phyloP scores from a whole-genome alignment of 169 alveolate species.

The Perkinsus olseni region DNA sequence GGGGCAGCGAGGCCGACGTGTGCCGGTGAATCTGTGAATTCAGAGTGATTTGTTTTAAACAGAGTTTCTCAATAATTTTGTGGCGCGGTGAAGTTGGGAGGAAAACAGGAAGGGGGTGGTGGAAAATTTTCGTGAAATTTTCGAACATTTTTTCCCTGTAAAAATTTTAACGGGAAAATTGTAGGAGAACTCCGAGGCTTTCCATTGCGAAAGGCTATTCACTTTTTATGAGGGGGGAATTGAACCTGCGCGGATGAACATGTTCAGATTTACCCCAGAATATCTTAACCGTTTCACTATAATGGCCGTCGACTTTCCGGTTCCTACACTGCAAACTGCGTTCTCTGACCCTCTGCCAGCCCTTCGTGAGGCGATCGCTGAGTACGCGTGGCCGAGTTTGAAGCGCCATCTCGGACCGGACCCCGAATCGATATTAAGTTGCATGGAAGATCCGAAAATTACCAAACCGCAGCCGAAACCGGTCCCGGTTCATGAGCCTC shows the following conservation, averaged over 20 bases:
- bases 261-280: not conserved
- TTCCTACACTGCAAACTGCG: not conserved
- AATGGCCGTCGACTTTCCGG: not conserved
- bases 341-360: not conserved
- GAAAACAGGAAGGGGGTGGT: too few relatives aligned
- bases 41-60: not conserved
- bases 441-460: not conserved
- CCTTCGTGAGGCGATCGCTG: not conserved
- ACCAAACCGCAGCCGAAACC: not conserved
- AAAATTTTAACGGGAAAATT: too few relatives aligned
- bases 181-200: too few relatives aligned
- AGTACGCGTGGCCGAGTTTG: not conserved
- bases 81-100: too few relatives aligned
- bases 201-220: too few relatives aligned
- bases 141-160: too few relatives aligned
- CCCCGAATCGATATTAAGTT: not conserved
- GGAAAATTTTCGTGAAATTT: too few relatives aligned
- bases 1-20: too few relatives aligned
- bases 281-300: not conserved
- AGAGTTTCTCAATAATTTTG: not conserved
- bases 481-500: not conserved
- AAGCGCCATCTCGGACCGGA: not conserved
- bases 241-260: not conserved
- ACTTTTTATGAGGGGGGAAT: not conserved
- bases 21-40: too few relatives aligned